Evolutionary conservation across 164 flowering plant genomes (phyloP).

Genomic region (Sextonia rubra): DNA sequence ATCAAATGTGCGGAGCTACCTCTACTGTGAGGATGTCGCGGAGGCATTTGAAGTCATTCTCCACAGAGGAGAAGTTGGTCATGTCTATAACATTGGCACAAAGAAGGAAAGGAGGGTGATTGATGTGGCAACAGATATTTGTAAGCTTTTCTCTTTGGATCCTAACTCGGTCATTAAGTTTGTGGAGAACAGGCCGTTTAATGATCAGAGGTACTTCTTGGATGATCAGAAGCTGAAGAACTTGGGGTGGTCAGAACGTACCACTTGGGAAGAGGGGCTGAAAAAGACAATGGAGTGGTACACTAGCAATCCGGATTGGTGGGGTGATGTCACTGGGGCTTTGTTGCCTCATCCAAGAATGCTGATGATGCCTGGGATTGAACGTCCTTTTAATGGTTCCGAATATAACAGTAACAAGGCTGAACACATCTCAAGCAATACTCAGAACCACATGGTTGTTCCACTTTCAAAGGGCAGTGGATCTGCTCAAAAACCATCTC

Average conservation of each 20-base stretch:
- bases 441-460: conserved; percentile 19
- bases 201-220: conserved; percentile 67
- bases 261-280: conserved; percentile 66
- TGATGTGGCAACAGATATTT: conserved; percentile 71
- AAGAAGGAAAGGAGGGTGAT: conserved; percentile 71
- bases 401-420: conserved; percentile 26
- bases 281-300: conserved; percentile 74
- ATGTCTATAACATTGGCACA: conserved; percentile 75
- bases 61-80: conserved; percentile 79
- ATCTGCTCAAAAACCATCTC: conserved; percentile 12
- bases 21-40: conserved; percentile 78
- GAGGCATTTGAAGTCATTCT: conserved; percentile 77
- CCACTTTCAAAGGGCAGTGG: conserved; percentile 11
- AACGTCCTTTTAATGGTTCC: conserved; percentile 45
- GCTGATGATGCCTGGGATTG: conserved; percentile 74
- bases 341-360: conserved; percentile 68
- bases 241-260: conserved; percentile 70
- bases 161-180: conserved; percentile 48
- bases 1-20: conserved; percentile 62
- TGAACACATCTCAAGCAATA: conserved; percentile 9
- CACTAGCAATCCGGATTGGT: conserved; percentile 63
- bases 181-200: conserved; percentile 71
- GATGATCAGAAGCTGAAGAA: conserved; percentile 73
- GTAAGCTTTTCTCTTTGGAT: conserved; percentile 54
- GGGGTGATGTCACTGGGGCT: conserved; percentile 77